Evolutionary conservation across 805 yeast species (phyloP), one percentile per base, ranked within the genome.

Genomic region (Maudiozyma saulgeensis): DNA sequence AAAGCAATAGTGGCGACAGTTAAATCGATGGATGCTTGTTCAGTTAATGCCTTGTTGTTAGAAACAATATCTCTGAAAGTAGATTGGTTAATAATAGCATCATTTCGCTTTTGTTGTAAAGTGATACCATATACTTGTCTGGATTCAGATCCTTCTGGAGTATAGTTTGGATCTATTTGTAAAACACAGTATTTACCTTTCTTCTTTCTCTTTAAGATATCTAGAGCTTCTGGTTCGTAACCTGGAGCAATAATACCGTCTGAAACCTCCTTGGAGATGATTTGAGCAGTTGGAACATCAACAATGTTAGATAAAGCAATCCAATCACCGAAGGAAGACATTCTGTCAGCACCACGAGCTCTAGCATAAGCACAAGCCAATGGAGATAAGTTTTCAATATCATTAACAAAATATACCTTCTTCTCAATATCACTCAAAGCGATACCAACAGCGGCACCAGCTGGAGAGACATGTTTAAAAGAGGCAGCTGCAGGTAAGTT

Each of bases 221-320:
- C 95, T 61, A 91, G 77, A 45, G 99, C 99, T 71, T 86, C 98
- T 56, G 87, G 86, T 61, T 84, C 86, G 71, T 73, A 91, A 53
- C 96, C 97, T 61, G 99, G 99, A 41, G 99, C 98, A 75, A 91
- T 88, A 53, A 91, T 95, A 78, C 98, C 99, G 68, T 91, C 99
- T 44, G 93, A 82, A 49, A 91, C 98, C 76, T 91, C 99, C 72
- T 87, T 88, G 51, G 96, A 86, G 68, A 91, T 91, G 72, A 93
- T 91, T 71, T 87, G 85, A 49, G 98, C 99, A 53, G 99, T 91
- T 68, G 96, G 89, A 50, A 85, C 74, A 69, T 91, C 99, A 58
- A 91, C 99, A 70, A 85, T 87, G 77, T 90, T 90, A 55, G 96
- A 88, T 56, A 91, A 77, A 47, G 98, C 99, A 63, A 91, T 91